A percentile compares a stretch with the other conserved stretches of the same genome.
Conservation (phyloP, 1,284 basidiomycete genomes). For the Phylloporus sp. region DNA sequence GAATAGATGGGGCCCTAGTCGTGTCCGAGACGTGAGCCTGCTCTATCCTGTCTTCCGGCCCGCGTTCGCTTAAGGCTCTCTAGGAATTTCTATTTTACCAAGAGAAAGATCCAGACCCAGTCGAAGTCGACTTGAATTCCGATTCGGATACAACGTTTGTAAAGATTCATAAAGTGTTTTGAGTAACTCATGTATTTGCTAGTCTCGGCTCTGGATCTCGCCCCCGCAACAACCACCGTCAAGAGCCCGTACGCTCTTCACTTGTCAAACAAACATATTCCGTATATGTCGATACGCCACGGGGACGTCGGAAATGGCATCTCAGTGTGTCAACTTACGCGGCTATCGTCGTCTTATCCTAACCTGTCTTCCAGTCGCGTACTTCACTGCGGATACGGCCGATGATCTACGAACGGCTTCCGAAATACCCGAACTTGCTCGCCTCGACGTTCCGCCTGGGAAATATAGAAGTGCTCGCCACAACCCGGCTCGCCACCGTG, state of each 20-base stretch:
- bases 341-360: conserved; percentile 8
- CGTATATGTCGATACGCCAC: conserved; percentile 64
- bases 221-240: conserved; percentile 38
- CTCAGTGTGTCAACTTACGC: conserved; percentile 54
- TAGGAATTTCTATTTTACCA: conserved; percentile 82
- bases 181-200: conserved; percentile 22
- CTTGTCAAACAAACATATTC: conserved; percentile 83
- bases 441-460: conserved; percentile 58
- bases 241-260: conserved; percentile 48
- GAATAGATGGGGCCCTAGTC: conserved; percentile 71
- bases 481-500: conserved; percentile 37
- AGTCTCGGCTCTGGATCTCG: conserved; percentile 40
- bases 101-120: conserved; percentile 54
- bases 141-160: conserved; percentile 50
- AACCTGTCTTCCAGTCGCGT: conserved; percentile 55
- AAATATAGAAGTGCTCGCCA: conserved; percentile 67
- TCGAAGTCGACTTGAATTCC: conserved; percentile 48
- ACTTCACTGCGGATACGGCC: conserved; percentile 66
- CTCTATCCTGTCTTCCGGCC: conserved; percentile 6
- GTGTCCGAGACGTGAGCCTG: conserved; percentile 68
- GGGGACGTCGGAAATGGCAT: conserved; percentile 77
- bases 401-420: conserved; percentile 61
- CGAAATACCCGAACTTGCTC: conserved; percentile 56
- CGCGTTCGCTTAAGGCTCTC: conserved; percentile 10
- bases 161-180: not conserved